Base-by-base conservation (phyloP, 2,329 filamentous ascomycete species). In the Apiospora malaysiana region DNA sequence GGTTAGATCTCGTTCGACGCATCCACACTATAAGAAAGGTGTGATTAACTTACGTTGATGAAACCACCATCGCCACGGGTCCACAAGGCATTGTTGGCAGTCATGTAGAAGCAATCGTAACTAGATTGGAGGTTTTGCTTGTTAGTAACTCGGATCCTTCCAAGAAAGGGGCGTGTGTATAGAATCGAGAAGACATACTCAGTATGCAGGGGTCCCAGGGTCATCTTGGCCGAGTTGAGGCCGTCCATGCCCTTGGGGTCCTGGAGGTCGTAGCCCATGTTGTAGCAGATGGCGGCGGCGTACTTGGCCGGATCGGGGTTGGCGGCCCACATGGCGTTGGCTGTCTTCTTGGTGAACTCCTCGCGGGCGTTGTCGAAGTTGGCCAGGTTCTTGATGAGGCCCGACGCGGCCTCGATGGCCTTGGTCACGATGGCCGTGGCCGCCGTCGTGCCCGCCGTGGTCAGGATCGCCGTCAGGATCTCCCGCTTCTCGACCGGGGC, bases 41-140 rank as follows among this genome's bases (percentile, higher is more conserved):
- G 14, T 27, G 46, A 14, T 32, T 2, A 8, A 56, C 67, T 47
- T 43, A 68, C 67, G 67, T 68, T 68, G 21, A 51, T 40, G n/a
- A 68, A 56, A 47, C 67, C 67, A 56, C 67, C 67, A 37, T 68
- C 67, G 32, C 67, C 67, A 10, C 67, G 67, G 32, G 45, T 68
- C 21, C 10, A 68, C 18, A 68, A n/a, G 10, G 67, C 67, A 46
- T 68, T 68, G 46, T 46, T 46, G 23, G 67, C 67, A 14, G 67
- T 51, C 67, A 68, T 68, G 46, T 68, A 68, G 67, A 68, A 68
- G 47, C 67, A 68, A 32, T 68, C 67, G 46, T 51, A 68, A 46
- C 67, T 68, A 42, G 25, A 12, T 12, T 45, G 4, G 42, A 14
- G 14, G 16, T 12, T 27, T 27, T n/a, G 43, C 8, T 6, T 47